Evolutionary conservation across 805 yeast species (phyloP), one percentile per base, ranked within the genome.

Genomic region (Pichia phayaonensis): DNA sequence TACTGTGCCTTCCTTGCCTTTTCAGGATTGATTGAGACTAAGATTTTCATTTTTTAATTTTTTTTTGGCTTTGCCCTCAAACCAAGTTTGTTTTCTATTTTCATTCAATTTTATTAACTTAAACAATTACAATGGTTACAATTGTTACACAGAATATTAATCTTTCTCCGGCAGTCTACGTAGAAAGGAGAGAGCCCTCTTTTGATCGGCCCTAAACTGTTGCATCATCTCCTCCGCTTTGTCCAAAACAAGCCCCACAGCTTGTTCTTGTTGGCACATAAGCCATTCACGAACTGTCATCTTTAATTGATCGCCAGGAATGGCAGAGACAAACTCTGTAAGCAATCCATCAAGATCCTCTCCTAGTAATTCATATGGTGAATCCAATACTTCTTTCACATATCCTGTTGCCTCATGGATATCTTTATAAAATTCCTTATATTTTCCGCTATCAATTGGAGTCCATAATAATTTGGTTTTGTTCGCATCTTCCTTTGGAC

Each of bases 201-300:
- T 69, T 41, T 78, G 74, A 51, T 82, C 82, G 1, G 57, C 60
- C 42, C 70, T 73, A 57, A 82, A 77, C 16, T 70, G 69, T 18
- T 66, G 59, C 21, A 81, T 64, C 71, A 85, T 72, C 31, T 63
- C 66, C 5, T 72, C 69, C 36, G 81, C 71, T 27, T 75, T 74
- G 27, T 70, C 70, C 34, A 70, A 62, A 7, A 84, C 69, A 44
- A 79, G 69, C 26, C 64, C 64, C 41, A 74, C 74, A 22, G 85
- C 82, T 54, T 76, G 77, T 13, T 67, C 64, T 0, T 88, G 85
- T 57, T 76, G 75, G 55, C 74, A 70, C 29, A 61, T 60, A 21
- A 86, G 66, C 95, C 95, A 89, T 52, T 84, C 78, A 45, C 74
- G 72, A n/a, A 88, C 76, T 0, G 85, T 78, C 84, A 83, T 80